Percentiles rank a stretch among this genome's conserved stretches.
phyloP scores from a whole-genome alignment of 257 asterid genomes.

The Cordia subcordata region DNA sequence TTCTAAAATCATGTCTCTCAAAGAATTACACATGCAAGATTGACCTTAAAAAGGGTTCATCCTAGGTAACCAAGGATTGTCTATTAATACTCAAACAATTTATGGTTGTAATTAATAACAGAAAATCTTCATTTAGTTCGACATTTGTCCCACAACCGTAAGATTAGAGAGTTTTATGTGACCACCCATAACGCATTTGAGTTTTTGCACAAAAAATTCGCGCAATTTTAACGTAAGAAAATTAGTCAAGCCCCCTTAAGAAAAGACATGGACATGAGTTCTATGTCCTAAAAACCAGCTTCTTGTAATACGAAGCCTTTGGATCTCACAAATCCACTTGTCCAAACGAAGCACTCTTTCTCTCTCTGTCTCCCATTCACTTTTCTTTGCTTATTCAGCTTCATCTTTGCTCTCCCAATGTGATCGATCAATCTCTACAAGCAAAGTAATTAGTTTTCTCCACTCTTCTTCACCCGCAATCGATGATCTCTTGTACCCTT shows the following conservation, averaged over 20 bases:
- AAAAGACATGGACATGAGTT: background rate
- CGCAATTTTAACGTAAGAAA: background rate
- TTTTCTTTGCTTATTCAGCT: background rate
- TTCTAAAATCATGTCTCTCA: no score
- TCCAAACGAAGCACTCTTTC: background rate
- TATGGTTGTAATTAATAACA: no score
- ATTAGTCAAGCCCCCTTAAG: background rate
- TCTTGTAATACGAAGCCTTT: background rate
- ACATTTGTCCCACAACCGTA: no score
- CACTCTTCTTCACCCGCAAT: background rate
- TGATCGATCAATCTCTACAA: background rate
- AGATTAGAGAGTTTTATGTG: slow-evolving; percentile 1
- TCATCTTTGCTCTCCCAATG: background rate
- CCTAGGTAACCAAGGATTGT: no score
- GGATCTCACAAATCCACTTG: slow-evolving; percentile 3
- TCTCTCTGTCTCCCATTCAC: background rate
- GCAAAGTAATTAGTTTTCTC: background rate
- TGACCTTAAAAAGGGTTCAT: no score
- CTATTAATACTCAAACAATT: no score
- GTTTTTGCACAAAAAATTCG: background rate
- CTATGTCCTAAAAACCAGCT: background rate
- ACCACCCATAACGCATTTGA: background rate
- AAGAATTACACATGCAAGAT: no score
- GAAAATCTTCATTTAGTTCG: no score
- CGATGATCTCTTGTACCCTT: background rate